These are phyloP conservation scores for Aspergillus luchuensis DNA, from an alignment of 2,329 filamentous ascomycete genomes.

Conservation along the genomic window DNA sequence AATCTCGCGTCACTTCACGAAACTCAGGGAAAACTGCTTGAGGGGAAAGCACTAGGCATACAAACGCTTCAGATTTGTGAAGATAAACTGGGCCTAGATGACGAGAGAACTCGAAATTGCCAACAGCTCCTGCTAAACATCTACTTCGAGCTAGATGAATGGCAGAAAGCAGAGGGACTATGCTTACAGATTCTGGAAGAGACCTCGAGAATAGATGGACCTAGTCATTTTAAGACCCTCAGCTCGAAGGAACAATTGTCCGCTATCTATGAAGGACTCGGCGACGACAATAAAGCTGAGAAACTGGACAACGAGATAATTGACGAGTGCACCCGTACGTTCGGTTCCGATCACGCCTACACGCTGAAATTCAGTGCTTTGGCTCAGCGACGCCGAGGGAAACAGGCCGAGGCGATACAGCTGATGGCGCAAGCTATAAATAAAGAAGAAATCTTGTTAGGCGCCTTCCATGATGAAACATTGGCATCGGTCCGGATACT, in stretches of 20 bases:
- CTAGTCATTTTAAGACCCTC: not conserved
- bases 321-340: slow-evolving; percentile 8
- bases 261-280: slow-evolving; percentile 1
- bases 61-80: slow-evolving; percentile 16
- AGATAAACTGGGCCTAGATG: slow-evolving; percentile 11
- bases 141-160: not conserved
- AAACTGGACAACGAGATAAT: slow-evolving; percentile 15
- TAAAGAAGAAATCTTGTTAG: slow-evolving; percentile 8
- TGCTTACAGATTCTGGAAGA: not conserved
- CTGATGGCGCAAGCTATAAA: slow-evolving; percentile 9
- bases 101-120: slow-evolving; percentile 9
- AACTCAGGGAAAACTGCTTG: slow-evolving; percentile 13
- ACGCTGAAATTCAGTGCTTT: slow-evolving; percentile 15
- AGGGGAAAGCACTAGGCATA: slow-evolving; percentile 29
- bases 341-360: slow-evolving; percentile 17
- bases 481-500: slow-evolving; percentile 10
- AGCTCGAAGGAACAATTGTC: slow-evolving; percentile 1
- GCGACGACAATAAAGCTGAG: slow-evolving; percentile 7
- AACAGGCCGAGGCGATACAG: slow-evolving; percentile 10
- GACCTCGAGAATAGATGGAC: not conserved
- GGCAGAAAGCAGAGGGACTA: slow-evolving; percentile 2
- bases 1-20: slow-evolving; percentile 18
- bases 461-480: slow-evolving; percentile 13
- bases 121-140: not conserved
- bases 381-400: slow-evolving; percentile 7